Conservation (phyloP, 805 yeast species). For the Lipomyces spencermartinsiae region DNA sequence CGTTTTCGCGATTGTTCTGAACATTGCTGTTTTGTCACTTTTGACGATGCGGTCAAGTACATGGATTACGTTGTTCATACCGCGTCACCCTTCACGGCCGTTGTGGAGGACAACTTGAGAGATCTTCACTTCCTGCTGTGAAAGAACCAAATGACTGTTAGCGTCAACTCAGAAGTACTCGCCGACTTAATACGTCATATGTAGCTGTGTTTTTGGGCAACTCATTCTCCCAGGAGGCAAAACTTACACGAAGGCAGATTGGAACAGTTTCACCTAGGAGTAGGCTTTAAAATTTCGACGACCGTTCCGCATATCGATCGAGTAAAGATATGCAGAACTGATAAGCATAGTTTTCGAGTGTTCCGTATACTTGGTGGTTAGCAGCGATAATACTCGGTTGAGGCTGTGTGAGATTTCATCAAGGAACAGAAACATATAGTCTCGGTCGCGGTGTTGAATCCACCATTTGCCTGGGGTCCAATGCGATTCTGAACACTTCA, state of each 20-base stretch:
- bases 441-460: constrained; percentile 39
- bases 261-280: too few species aligned
- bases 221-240: too few species aligned
- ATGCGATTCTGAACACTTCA: constrained; percentile 47
- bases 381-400: constrained; percentile 54
- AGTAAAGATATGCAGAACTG: neutral
- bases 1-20: too few species aligned
- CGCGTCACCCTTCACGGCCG: constrained; percentile 48
- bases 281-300: too few species aligned
- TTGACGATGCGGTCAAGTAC: constrained; percentile 38
- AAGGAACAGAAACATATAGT: constrained; percentile 43
- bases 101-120: constrained; percentile 43
- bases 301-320: neutral
- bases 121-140: too few species aligned
- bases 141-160: constrained; percentile 33
- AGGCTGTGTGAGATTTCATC: constrained; percentile 60
- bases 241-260: too few species aligned
- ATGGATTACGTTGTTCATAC: constrained; percentile 49
- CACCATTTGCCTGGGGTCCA: constrained; percentile 45
- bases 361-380: too few species aligned
- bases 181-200: too few species aligned
- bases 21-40: constrained; percentile 41
- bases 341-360: constrained; percentile 42
- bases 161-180: too few species aligned
- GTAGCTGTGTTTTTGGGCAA: too few species aligned